Percentiles rank a stretch among this genome's conserved stretches.
Conservation (phyloP, 2,329 filamentous ascomycete species). For the Xylariaceae sp. region DNA sequence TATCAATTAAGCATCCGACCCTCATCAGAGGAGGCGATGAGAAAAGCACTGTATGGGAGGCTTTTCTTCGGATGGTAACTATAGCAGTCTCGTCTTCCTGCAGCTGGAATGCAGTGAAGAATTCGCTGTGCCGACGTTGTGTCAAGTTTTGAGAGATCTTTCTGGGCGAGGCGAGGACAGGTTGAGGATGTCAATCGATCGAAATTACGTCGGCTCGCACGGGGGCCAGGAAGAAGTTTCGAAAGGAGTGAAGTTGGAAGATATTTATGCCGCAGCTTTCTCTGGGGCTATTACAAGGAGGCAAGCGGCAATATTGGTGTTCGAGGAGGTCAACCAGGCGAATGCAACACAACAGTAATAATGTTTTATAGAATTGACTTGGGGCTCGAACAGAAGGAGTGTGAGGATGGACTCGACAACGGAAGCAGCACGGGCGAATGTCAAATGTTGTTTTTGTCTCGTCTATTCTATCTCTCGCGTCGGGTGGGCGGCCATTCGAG, state of each 20-base stretch:
- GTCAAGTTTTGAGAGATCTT: conserved; percentile 20
- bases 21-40: conserved; percentile 39
- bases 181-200: conserved; percentile 17
- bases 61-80: conserved; percentile 25
- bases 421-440: conserved; percentile 5
- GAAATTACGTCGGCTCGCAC: conserved; percentile 26
- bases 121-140: conserved; percentile 21
- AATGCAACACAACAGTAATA: conserved; percentile 16
- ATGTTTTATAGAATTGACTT: conserved; percentile 11
- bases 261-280: conserved; percentile 26
- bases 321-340: conserved; percentile 7
- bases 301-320: conserved; percentile 17
- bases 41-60: conserved; percentile 12
- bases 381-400: conserved; percentile 18
- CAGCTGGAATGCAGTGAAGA: conserved; percentile 16
- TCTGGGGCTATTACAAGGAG: conserved; percentile 29
- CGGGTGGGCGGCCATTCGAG: neutral
- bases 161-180: conserved; percentile 18
- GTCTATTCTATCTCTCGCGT: conserved; percentile 11
- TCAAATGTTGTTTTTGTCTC: conserved; percentile 12
- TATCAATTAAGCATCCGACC: conserved; percentile 71
- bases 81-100: conserved; percentile 19
- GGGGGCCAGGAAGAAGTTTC: conserved; percentile 10
- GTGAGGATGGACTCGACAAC: conserved; percentile 13
- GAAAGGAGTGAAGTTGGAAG: conserved; percentile 24